phyloP scores from a whole-genome alignment of 306 rosid genomes.

The Begonia loranthoides region DNA sequence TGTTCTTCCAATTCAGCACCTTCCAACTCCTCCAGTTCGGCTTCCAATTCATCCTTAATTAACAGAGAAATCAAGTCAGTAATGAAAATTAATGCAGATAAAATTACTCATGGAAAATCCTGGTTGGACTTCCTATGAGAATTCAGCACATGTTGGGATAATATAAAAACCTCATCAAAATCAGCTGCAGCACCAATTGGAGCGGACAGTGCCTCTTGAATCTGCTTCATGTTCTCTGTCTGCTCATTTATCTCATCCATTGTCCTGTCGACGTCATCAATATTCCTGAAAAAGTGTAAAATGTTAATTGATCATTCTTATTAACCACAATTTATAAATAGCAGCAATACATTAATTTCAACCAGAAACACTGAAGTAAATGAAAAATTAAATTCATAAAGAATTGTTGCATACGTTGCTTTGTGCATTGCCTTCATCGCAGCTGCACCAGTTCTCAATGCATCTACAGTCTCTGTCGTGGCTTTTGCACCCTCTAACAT shows the following conservation, averaged over 20 bases:
- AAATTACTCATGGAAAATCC: neutral
- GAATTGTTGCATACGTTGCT: slow-evolving; percentile 54
- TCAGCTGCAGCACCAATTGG: slow-evolving; percentile 87
- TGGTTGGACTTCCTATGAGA: neutral
- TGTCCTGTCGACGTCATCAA: slow-evolving; percentile 91
- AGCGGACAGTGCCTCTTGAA: slow-evolving; percentile 84
- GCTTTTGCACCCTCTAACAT: slow-evolving; percentile 98
- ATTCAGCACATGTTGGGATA: neutral
- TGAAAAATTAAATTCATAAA: slow-evolving; percentile 1
- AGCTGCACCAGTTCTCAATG: slow-evolving; percentile 85
- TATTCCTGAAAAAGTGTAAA: slow-evolving; percentile 42
- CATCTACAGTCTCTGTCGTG: slow-evolving; percentile 96
- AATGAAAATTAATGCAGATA: neutral
- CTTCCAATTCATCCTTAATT: slow-evolving; percentile 86
- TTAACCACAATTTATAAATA: neutral
- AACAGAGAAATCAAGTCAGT: neutral
- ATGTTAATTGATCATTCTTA: neutral
- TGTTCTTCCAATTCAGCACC: slow-evolving; percentile 97
- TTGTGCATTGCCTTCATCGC: slow-evolving; percentile 99
- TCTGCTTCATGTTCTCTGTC: slow-evolving; percentile 95
- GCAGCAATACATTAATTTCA: neutral
- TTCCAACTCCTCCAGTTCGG: slow-evolving; percentile 93
- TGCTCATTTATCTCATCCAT: slow-evolving; percentile 99
- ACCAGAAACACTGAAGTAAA: neutral
- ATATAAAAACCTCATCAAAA: slow-evolving; percentile 68